Conservation (phyloP, 192 early-diverging fungal genomes). For the Backusella macrospora region DNA sequence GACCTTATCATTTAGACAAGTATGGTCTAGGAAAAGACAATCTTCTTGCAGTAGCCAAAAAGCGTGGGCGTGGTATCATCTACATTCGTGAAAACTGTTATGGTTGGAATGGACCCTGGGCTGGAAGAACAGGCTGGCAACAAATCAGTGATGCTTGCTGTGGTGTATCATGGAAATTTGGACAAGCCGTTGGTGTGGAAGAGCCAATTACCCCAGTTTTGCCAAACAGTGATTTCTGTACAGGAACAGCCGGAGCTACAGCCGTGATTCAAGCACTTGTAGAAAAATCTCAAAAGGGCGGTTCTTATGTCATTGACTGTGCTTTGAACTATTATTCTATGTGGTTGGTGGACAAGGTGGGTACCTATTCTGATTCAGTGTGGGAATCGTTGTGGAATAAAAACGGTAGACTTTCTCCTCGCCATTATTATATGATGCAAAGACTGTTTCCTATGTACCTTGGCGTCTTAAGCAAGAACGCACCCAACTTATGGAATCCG, state of each 20-base stretch:
- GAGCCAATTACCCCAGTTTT: neutral
- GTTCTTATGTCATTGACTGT: slow-evolving; percentile 17
- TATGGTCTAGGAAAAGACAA: slow-evolving; percentile 19
- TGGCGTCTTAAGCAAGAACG: neutral
- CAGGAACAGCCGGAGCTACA: slow-evolving; percentile 1
- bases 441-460: neutral
- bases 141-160: slow-evolving; percentile 18
- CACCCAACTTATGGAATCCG: neutral
- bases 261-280: slow-evolving; percentile 4
- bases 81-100: slow-evolving; percentile 23
- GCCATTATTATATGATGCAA: neutral
- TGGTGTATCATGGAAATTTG: slow-evolving; percentile 20
- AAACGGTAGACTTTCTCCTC: neutral
- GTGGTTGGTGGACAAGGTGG: slow-evolving; percentile 17
- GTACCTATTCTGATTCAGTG: neutral
- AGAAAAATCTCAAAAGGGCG: slow-evolving; percentile 10
- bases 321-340: slow-evolving; percentile 22
- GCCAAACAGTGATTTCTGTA: slow-evolving; percentile 2
- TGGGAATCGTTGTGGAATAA: neutral
- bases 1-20: slow-evolving; percentile 22
- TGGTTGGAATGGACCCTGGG: slow-evolving; percentile 24
- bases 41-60: neutral
- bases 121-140: slow-evolving; percentile 19
- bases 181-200: slow-evolving; percentile 6
- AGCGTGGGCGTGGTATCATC: slow-evolving; percentile 17